phyloP scores from a whole-genome alignment of 148 eudicot genomes.

The Rhododendron vialii region DNA sequence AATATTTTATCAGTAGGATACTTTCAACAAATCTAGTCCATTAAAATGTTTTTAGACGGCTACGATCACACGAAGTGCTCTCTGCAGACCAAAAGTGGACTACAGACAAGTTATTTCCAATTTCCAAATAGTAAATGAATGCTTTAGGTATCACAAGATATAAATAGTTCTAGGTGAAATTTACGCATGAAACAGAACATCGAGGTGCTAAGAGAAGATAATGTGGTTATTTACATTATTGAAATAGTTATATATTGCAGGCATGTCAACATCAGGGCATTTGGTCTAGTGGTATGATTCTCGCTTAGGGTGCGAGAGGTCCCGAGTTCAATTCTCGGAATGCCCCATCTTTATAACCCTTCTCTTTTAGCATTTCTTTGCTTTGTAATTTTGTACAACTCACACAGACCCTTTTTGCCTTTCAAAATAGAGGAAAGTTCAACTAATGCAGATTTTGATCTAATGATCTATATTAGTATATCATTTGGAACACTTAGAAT shows the following conservation, averaged over 20 bases:
- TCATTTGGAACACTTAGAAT: no score
- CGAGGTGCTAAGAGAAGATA: neutral
- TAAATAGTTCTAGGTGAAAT: neutral
- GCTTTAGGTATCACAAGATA: no score
- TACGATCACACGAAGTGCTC: neutral
- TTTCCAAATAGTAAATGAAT: no score
- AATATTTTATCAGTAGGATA: no score
- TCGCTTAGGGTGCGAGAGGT: conserved; percentile 90
- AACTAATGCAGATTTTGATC: neutral
- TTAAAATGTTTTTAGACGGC: neutral
- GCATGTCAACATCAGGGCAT: conserved; percentile 25
- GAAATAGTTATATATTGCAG: neutral
- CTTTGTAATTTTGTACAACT: neutral
- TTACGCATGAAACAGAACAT: neutral
- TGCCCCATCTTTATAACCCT: conserved; percentile 35
- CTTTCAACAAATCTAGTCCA: no score
- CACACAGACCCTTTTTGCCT: neutral
- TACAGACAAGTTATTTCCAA: no score
- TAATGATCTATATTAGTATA: neutral
- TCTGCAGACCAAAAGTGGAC: neutral
- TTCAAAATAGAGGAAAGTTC: neutral
- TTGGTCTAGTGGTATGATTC: conserved; percentile 74
- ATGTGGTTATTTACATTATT: neutral
- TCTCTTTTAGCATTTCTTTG: no score
- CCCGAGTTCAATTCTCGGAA: conserved; percentile 94